Conservation (phyloP, 208 protist species). For the Leishmania turanica region DNA sequence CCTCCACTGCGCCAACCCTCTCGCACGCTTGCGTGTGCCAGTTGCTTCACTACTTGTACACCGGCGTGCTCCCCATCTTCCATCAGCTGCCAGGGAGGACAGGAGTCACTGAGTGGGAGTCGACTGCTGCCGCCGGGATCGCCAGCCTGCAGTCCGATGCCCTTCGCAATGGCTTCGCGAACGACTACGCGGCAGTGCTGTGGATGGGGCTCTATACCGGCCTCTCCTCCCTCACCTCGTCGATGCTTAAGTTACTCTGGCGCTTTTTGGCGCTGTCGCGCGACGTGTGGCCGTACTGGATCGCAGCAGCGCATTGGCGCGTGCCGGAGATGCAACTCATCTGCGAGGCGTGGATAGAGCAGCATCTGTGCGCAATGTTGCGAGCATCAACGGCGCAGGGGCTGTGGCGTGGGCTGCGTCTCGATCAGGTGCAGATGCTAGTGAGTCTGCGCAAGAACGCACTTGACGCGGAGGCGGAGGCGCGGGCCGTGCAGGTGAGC, state of each 20-base stretch:
- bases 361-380: constrained; percentile 16
- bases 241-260: constrained; percentile 31
- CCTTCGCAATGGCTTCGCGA: background rate
- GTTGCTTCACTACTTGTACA: constrained; percentile 30
- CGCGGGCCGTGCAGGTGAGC: background rate
- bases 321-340: constrained; percentile 23
- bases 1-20: background rate
- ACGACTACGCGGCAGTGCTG: constrained; percentile 25
- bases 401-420: constrained; percentile 19
- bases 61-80: constrained; percentile 25
- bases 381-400: constrained; percentile 15
- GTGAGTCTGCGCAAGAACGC: constrained; percentile 11
- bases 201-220: constrained; percentile 22
- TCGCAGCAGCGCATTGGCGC: constrained; percentile 18
- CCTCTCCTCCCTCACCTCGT: constrained; percentile 20
- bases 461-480: constrained; percentile 1
- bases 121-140: background rate
- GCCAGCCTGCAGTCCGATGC: background rate
- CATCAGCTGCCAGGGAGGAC: background rate
- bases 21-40: constrained; percentile 15
- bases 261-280: constrained; percentile 7
- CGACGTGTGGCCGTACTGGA: constrained; percentile 23
- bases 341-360: constrained; percentile 27
- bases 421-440: constrained; percentile 22
- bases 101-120: background rate